Evolutionary conservation across 164 flowering plant genomes (phyloP).

Genomic region (Echeveria elegans): DNA sequence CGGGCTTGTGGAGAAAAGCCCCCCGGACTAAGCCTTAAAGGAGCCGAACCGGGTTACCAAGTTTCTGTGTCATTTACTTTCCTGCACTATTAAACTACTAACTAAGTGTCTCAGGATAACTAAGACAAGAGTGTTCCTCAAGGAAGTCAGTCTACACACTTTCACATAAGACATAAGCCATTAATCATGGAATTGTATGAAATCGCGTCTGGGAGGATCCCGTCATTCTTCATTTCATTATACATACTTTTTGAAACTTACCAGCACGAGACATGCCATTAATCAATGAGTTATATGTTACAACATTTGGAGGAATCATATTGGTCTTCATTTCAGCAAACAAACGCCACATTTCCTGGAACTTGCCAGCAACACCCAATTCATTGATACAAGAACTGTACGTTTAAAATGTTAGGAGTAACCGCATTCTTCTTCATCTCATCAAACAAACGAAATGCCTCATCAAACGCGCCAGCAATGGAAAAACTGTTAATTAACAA

Average conservation of each 20-base stretch:
- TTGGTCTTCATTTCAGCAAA: neutral
- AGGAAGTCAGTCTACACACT: too few relatives aligned
- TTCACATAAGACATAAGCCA: neutral
- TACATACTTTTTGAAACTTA: neutral
- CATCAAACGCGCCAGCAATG: neutral
- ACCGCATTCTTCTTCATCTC: conserved; percentile 2
- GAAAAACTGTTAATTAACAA: neutral
- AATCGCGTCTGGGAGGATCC: neutral
- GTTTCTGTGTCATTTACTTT: too few relatives aligned
- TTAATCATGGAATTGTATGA: conserved; percentile 2
- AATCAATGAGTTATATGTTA: conserved; percentile 4
- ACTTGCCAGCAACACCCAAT: conserved; percentile 1
- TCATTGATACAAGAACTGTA: conserved; percentile 1
- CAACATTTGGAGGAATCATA: conserved; percentile 3
- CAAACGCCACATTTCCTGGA: neutral
- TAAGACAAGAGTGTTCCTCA: too few relatives aligned
- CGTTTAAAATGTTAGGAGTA: neutral
- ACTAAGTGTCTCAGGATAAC: too few relatives aligned
- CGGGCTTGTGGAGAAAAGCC: too few relatives aligned
- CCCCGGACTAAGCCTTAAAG: too few relatives aligned
- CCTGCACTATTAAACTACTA: too few relatives aligned
- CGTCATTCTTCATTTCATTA: neutral
- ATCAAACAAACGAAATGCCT: neutral
- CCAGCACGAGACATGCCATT: conserved; percentile 4
- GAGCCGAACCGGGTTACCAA: too few relatives aligned